These are phyloP conservation scores for Vitis cinerea DNA, from an alignment of 164 flowering plant genomes.

Conservation along the genomic window DNA sequence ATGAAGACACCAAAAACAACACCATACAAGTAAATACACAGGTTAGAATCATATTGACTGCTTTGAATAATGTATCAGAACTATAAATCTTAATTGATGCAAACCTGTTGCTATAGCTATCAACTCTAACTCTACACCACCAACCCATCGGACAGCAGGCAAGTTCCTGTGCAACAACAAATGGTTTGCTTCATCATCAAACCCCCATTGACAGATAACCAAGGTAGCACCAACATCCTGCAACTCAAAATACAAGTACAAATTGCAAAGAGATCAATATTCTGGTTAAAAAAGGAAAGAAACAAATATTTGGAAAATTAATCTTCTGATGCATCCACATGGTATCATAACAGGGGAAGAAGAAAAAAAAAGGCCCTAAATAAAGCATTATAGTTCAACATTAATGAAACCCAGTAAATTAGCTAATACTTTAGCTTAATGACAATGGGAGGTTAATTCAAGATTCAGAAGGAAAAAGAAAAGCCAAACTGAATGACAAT, in stretches of 20 bases:
- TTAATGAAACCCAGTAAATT: too few relatives aligned
- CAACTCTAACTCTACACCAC: conserved; percentile 96
- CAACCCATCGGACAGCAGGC: conserved; percentile 99
- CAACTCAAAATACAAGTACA: conserved; percentile 8
- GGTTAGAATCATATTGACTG: neutral
- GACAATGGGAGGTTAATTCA: too few relatives aligned
- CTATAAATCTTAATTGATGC: conserved; percentile 3
- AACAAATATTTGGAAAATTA: neutral
- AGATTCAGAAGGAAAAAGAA: too few relatives aligned
- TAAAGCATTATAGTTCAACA: too few relatives aligned
- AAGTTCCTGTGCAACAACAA: conserved; percentile 84
- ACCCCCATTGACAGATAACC: conserved; percentile 99
- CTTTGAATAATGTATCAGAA: neutral
- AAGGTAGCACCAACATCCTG: conserved; percentile 99
- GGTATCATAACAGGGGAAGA: too few relatives aligned
- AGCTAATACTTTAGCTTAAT: too few relatives aligned
- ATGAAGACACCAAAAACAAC: conserved; percentile 6
- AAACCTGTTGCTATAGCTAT: conserved; percentile 98
- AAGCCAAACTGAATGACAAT: too few relatives aligned
- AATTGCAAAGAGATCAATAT: neutral
- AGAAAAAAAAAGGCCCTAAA: too few relatives aligned
- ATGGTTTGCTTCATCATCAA: conserved; percentile 99
- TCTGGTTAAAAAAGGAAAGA: neutral
- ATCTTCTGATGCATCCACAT: too few relatives aligned
- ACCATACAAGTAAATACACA: neutral